Percentiles rank a stretch among this genome's conserved stretches.
These are phyloP conservation scores for Salix suchowensis DNA, from an alignment of 345 rosid species.

Conservation along the genomic window DNA sequence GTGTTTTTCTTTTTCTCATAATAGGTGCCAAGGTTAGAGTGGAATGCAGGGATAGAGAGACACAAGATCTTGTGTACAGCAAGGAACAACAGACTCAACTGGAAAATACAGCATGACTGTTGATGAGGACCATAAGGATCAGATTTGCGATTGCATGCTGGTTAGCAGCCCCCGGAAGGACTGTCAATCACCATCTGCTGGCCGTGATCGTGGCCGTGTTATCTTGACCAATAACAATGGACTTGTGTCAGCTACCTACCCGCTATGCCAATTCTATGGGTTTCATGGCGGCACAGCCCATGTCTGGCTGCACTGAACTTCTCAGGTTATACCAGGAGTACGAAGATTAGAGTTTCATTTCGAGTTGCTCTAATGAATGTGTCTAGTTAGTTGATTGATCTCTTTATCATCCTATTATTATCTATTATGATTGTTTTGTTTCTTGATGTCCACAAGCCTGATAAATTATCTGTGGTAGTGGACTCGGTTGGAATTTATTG, in stretches of 20 bases:
- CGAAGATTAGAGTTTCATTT: constrained; percentile 11
- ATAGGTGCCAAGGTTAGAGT: constrained; percentile 72
- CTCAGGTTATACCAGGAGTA: constrained; percentile 60
- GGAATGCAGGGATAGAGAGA: constrained; percentile 60
- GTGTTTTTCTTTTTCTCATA: not conserved
- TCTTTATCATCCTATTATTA: not conserved
- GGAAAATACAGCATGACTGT: too few relatives aligned
- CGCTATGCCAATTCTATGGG: constrained; percentile 72
- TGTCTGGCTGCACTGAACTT: constrained; percentile 57
- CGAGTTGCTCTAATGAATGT: not conserved
- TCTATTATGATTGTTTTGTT: constrained; percentile 3
- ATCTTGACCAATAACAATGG: constrained; percentile 70
- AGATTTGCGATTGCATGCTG: too few relatives aligned
- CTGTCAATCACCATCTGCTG: constrained; percentile 47
- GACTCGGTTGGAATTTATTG: not conserved
- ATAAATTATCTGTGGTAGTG: not conserved
- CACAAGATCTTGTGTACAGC: constrained; percentile 44
- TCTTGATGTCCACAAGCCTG: not conserved
- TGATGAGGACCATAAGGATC: too few relatives aligned
- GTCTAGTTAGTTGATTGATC: not conserved
- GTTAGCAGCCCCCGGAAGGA: constrained; percentile 20
- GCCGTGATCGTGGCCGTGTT: constrained; percentile 78
- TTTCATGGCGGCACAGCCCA: constrained; percentile 41
- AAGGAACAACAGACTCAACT: constrained; percentile 8
- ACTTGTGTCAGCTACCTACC: constrained; percentile 36